Base-by-base conservation (phyloP, 768 basidiomycete genomes). In the Cystobasidium tubakii region DNA sequence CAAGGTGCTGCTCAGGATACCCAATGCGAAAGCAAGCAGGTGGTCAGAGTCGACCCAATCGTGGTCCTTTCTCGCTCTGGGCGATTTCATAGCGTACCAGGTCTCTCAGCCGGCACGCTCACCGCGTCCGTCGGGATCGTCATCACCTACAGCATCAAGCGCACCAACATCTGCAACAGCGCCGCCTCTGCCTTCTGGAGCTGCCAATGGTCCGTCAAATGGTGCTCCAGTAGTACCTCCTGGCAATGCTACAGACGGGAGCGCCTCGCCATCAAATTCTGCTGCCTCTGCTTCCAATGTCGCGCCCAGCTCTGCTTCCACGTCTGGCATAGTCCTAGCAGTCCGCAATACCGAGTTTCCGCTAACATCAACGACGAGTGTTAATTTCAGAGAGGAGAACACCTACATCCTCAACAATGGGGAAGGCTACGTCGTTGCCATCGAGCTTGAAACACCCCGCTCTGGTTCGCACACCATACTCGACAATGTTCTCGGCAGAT, bases 331-430 rank as follows among this genome's bases (percentile, higher is more conserved):
- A 13, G 54, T 71, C 25, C 6, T 71, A 3, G 53, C 69, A 55
- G 55, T 71, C 4, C 27, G 69, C 19, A 71, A 55, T 57, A 60
- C 69, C 6, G 69, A 71, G 25, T 60, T 71, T 25, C 69, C 69
- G 23, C n/a, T 71, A 1, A 23, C 69, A 31, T 33, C 53, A 17
- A 71, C 31, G 12, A 71, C 69, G n/a, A 57, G n/a, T 57, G 55
- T 60, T 21, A 6, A 34, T 9, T 71, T 71, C 44, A 31, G 54
- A 44, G 29, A 55, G 6, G 27, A 53, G 2, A 71, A 71, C 36
- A 71, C 50, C 3, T 71, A 71, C 54, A 71, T 71, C 4, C 55
- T 71, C 3, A 31, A 71, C 33, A 71, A 71, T 27, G 69, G 69
- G 13, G 53, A 71, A 55, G 44, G 69, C 6, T 71, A 3, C 36